These are phyloP conservation scores for Termitomyces titanicus DNA, from an alignment of 768 basidiomycete genomes.

Conservation along the genomic window DNA sequence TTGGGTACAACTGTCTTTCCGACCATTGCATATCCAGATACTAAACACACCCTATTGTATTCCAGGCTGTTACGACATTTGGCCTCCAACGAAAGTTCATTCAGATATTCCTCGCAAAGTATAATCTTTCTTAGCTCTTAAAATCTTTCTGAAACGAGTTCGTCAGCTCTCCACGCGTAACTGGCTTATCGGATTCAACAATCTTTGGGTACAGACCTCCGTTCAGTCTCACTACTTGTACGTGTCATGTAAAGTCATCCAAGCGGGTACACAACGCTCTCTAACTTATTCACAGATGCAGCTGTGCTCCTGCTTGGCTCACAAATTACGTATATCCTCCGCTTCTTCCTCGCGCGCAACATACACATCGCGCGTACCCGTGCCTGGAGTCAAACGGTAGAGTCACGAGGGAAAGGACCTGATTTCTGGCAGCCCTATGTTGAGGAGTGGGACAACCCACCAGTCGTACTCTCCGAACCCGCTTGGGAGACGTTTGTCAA, in stretches of 20 bases:
- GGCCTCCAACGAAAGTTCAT: constrained; percentile 69
- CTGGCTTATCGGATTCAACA: constrained; percentile 58
- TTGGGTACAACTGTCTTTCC: constrained; percentile 53
- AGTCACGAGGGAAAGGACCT: constrained; percentile 74
- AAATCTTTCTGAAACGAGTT: not conserved
- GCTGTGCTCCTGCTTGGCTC: constrained; percentile 68
- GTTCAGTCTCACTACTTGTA: constrained; percentile 71
- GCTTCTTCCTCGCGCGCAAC: constrained; percentile 82
- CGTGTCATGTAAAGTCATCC: constrained; percentile 6
- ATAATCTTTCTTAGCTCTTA: not conserved
- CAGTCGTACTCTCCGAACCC: constrained; percentile 29
- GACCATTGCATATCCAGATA: not conserved
- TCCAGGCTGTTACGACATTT: constrained; percentile 65
- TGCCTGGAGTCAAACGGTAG: constrained; percentile 79
- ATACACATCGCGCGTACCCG: constrained; percentile 74
- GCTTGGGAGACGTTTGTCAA: constrained; percentile 25
- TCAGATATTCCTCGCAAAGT: constrained; percentile 62
- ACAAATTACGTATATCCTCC: constrained; percentile 72
- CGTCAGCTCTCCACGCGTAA: constrained; percentile 56
- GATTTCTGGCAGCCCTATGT: constrained; percentile 86
- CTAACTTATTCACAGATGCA: constrained; percentile 48
- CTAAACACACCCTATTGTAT: not conserved
- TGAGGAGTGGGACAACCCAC: constrained; percentile 75
- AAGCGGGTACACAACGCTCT: not conserved
- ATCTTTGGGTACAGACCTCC: constrained; percentile 65